A percentile compares a stretch with the other conserved stretches of the same genome.
Conservation (phyloP, 495 filamentous ascomycete genomes). For the Neurospora cerealis region DNA sequence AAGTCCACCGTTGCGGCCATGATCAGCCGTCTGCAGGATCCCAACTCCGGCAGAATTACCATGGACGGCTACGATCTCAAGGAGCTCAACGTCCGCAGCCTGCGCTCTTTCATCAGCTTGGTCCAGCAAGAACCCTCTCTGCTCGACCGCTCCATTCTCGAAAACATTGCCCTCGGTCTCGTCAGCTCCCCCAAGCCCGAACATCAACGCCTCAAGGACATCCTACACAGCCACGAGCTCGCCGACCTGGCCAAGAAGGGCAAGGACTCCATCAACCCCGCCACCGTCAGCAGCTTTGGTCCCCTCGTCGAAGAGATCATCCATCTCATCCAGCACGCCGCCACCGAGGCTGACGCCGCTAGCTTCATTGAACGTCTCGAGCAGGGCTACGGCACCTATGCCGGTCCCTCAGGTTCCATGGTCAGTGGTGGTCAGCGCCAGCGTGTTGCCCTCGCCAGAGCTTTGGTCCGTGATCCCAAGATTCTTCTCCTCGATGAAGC, state of each 20-base stretch:
- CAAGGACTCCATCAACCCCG: constrained; percentile 1
- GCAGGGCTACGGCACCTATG: constrained; percentile 79
- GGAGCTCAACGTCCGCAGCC: constrained; percentile 69
- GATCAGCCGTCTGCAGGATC: constrained; percentile 81
- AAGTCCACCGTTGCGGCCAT: constrained; percentile 88
- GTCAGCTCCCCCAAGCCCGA: constrained; percentile 68
- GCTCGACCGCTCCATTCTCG: constrained; percentile 71
- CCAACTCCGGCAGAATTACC: constrained; percentile 62
- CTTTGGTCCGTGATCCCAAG: constrained; percentile 81
- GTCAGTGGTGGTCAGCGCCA: constrained; percentile 91
- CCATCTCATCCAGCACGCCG: constrained; percentile 62
- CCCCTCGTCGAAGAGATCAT: constrained; percentile 41
- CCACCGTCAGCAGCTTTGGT: neutral
- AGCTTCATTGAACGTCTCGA: constrained; percentile 76
- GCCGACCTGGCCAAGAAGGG: constrained; percentile 8
- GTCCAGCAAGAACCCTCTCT: constrained; percentile 71
- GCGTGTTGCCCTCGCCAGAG: constrained; percentile 70
- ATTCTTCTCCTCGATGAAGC: constrained; percentile 85
- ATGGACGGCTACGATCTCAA: constrained; percentile 74
- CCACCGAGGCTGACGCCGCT: constrained; percentile 79
- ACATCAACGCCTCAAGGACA: constrained; percentile 29
- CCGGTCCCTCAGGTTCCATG: constrained; percentile 81
- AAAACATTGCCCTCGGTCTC: constrained; percentile 78
- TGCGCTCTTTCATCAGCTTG: constrained; percentile 76
- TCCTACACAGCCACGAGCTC: constrained; percentile 8